phyloP scores from a whole-genome alignment of 148 eudicot genomes.

The Silene uniflora region DNA sequence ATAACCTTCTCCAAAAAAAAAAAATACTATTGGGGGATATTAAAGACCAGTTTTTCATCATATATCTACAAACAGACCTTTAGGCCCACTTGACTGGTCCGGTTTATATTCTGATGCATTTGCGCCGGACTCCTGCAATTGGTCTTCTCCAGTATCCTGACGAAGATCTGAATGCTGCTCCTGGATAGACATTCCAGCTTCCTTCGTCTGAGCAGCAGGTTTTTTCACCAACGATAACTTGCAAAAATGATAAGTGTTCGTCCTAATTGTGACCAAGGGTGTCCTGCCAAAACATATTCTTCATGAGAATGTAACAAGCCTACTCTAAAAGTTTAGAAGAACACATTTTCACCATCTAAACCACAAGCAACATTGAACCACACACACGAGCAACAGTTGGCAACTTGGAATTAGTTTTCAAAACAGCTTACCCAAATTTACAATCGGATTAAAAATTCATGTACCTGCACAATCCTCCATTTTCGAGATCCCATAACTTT shows the following conservation, averaged over 20 bases:
- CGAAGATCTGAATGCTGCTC: slow-evolving; percentile 22
- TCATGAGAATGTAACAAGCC: slow-evolving; percentile 13
- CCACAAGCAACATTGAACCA: neutral
- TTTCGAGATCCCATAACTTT: slow-evolving; percentile 70
- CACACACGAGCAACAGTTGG: neutral
- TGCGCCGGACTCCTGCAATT: slow-evolving; percentile 10
- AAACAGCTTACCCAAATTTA: neutral
- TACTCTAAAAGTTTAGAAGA: neutral
- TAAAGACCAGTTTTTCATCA: neutral
- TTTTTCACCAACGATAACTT: slow-evolving; percentile 62
- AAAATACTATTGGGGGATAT: neutral
- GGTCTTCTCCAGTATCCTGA: slow-evolving; percentile 21
- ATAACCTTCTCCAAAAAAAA: neutral
- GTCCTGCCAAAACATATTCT: slow-evolving; percentile 34
- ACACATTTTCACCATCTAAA: neutral
- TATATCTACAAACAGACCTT: slow-evolving; percentile 24
- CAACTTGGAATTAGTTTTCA: neutral
- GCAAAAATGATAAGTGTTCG: slow-evolving; percentile 78
- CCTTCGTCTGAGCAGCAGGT: slow-evolving; percentile 29
- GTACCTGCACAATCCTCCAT: slow-evolving; percentile 69
- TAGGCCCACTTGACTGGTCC: slow-evolving; percentile 17
- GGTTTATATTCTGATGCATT: slow-evolving; percentile 14
- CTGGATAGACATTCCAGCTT: slow-evolving; percentile 23
- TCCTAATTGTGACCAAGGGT: slow-evolving; percentile 51
- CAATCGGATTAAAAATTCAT: neutral